Percentiles rank a stretch among this genome's conserved stretches.
Conservation (phyloP, 345 rosid species). For the Pelargonium nanum region DNA sequence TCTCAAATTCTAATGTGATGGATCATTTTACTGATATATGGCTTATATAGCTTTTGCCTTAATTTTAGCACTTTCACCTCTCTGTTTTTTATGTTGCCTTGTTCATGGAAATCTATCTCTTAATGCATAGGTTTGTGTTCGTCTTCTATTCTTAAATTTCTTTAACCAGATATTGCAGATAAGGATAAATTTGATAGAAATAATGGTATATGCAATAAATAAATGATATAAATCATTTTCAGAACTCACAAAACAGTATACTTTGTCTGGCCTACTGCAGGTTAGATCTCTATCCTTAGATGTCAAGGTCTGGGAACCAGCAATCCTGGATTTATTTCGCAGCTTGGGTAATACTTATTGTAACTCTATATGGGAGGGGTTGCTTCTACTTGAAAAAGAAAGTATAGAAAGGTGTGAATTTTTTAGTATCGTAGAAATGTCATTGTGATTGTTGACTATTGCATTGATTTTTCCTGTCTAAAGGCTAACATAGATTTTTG, state of each 20-base stretch:
- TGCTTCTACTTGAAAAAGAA: conserved; percentile 27
- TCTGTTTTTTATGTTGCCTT: too few species aligned
- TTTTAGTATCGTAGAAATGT: neutral
- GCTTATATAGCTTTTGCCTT: too few species aligned
- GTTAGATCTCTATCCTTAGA: conserved; percentile 79
- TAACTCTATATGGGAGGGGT: conserved; percentile 75
- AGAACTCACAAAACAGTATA: neutral
- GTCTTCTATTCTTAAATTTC: too few species aligned
- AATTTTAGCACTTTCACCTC: too few species aligned
- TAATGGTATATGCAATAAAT: neutral
- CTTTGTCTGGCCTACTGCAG: conserved; percentile 27
- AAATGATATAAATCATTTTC: neutral
- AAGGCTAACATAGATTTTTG: neutral
- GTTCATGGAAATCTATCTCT: too few species aligned
- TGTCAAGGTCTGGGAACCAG: conserved; percentile 86
- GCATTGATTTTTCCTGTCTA: neutral
- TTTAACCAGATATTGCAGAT: too few species aligned
- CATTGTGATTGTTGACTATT: neutral
- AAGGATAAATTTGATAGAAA: neutral
- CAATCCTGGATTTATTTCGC: conserved; percentile 55
- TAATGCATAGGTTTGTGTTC: too few species aligned
- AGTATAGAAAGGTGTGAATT: conserved; percentile 2
- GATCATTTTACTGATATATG: too few species aligned
- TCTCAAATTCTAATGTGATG: too few species aligned
- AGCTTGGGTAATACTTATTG: conserved; percentile 66